A percentile compares a stretch with the other conserved stretches of the same genome.
Evolutionary conservation across 345 rosid genomes (phyloP).

Genomic region (Diplotaxis tenuifolia): DNA sequence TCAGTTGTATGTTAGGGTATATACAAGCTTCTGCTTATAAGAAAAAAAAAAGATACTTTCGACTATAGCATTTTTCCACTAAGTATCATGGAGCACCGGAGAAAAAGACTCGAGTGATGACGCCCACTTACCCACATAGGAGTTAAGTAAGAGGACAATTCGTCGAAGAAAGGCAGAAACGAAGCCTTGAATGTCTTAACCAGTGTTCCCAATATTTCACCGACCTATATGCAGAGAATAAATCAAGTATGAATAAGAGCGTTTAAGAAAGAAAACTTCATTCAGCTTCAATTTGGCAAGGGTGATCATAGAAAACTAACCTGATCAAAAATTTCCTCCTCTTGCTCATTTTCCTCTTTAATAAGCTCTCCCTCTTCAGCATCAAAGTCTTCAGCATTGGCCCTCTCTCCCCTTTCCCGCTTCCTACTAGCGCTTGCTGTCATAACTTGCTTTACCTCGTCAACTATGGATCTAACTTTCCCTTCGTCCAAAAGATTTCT

Average conservation of each 20-base stretch:
- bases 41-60: conserved; percentile 10
- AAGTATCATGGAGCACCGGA: neutral
- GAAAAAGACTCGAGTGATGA: neutral
- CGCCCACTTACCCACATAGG: conserved; percentile 96
- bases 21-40: neutral
- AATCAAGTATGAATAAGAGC: neutral
- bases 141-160: conserved; percentile 83
- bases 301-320: conserved; percentile 45
- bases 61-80: neutral
- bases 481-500: conserved; percentile 75
- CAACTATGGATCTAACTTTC: conserved; percentile 88
- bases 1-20: neutral
- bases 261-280: neutral
- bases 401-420: conserved; percentile 87
- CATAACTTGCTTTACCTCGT: conserved; percentile 86
- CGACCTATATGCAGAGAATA: conserved; percentile 59
- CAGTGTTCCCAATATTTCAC: conserved; percentile 96
- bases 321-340: conserved; percentile 99
- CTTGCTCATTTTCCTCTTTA: conserved; percentile 98
- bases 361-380: conserved; percentile 97
- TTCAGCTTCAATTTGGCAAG: neutral
- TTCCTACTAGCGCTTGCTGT: conserved; percentile 97
- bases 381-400: conserved; percentile 96
- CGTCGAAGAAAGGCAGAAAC: conserved; percentile 93
- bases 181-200: conserved; percentile 89